Evolutionary conservation across 352 stramenopile genomes (phyloP).

Genomic region (Pythium sp.): DNA sequence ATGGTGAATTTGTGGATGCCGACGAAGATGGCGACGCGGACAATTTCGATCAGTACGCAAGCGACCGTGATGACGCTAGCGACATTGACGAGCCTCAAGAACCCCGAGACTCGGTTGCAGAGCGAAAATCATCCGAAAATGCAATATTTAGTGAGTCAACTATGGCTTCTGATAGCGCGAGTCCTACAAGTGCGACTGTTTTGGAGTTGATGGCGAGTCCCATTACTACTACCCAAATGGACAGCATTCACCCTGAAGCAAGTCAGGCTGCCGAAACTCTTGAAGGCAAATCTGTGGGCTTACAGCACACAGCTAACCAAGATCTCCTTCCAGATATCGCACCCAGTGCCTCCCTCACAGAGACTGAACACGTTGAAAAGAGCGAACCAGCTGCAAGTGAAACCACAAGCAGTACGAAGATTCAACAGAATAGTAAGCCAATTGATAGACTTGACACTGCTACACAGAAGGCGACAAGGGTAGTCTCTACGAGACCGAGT

Average conservation of each 20-base stretch:
- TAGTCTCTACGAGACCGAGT: not conserved
- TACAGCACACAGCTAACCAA: not conserved
- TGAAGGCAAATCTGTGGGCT: not conserved
- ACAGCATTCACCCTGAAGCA: not conserved
- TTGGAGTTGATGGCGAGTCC: not conserved
- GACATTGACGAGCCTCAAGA: not conserved
- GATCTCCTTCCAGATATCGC: not conserved
- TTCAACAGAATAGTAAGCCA: not conserved
- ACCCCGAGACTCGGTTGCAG: not conserved
- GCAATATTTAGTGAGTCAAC: not conserved
- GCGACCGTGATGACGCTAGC: not conserved
- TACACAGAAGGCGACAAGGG: not conserved
- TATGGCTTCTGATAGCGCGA: not conserved
- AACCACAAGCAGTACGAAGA: not conserved
- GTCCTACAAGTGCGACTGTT: too few species aligned
- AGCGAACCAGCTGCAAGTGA: not conserved
- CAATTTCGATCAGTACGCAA: constrained; percentile 7
- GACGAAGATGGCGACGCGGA: not conserved
- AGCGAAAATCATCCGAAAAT: not conserved
- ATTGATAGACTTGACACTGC: not conserved
- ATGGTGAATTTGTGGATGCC: constrained; percentile 17
- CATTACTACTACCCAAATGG: not conserved
- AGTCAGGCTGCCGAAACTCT: not conserved
- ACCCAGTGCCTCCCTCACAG: too few species aligned
- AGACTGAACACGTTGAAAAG: not conserved